Percentiles rank a stretch among this genome's conserved stretches.
These are phyloP conservation scores for Coffea canephora DNA, from an alignment of 257 asterid species.

Conservation along the genomic window DNA sequence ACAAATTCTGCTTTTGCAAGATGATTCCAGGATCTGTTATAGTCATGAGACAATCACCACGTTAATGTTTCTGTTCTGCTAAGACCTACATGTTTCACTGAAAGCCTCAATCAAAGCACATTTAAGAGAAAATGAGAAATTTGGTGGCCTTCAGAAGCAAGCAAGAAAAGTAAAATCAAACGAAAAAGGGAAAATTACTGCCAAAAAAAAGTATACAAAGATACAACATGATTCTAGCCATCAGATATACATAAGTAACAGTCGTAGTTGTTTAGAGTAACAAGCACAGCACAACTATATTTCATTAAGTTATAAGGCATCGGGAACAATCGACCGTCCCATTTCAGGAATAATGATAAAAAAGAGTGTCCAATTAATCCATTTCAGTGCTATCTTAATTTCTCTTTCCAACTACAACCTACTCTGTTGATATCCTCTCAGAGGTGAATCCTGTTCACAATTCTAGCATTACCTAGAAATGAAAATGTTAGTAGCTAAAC, in stretches of 20 bases:
- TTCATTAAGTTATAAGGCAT: not conserved
- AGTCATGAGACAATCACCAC: too few relatives aligned
- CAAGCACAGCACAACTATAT: not conserved
- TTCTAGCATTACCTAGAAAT: not conserved
- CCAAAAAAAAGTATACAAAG: not conserved
- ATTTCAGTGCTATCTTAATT: not conserved
- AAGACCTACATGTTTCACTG: too few relatives aligned
- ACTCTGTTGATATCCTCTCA: not conserved
- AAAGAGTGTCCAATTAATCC: too few relatives aligned
- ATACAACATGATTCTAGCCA: not conserved
- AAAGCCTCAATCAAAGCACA: too few relatives aligned
- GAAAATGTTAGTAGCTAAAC: not conserved
- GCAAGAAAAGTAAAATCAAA: too few relatives aligned
- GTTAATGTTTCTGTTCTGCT: too few relatives aligned
- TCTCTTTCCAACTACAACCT: not conserved
- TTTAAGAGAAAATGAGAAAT: too few relatives aligned
- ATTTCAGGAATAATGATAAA: not conserved
- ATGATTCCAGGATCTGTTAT: too few relatives aligned
- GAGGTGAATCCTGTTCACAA: not conserved
- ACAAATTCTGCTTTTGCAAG: too few relatives aligned
- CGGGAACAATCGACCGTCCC: not conserved
- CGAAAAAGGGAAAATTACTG: too few relatives aligned
- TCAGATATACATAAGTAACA: not conserved
- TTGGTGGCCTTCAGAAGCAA: too few relatives aligned
- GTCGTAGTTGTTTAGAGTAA: not conserved